These are phyloP conservation scores for Berkeleyomyces basicola DNA, from an alignment of 2,329 filamentous ascomycete genomes.

Conservation along the genomic window DNA sequence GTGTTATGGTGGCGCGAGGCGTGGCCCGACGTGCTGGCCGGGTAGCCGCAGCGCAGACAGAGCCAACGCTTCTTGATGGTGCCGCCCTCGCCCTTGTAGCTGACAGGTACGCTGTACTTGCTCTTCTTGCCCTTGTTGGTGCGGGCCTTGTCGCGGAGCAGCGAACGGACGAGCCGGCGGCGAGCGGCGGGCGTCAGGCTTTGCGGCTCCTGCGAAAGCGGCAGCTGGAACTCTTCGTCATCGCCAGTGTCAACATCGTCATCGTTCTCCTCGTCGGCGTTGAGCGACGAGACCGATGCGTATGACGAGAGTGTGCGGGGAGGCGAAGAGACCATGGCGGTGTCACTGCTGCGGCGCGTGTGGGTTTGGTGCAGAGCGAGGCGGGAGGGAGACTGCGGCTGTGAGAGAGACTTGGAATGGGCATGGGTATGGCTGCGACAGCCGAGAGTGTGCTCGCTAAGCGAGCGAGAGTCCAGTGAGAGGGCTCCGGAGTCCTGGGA, in stretches of 20 bases:
- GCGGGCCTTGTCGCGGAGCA: background rate
- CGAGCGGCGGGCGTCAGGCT: background rate
- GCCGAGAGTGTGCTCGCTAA: background rate
- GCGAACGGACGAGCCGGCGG: background rate
- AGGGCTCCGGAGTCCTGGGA: background rate
- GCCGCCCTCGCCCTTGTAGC: background rate
- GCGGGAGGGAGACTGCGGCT: background rate
- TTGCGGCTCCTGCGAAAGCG: background rate
- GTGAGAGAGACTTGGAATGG: background rate
- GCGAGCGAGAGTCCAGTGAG: background rate
- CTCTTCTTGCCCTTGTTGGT: slow-evolving; percentile 2
- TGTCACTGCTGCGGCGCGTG: background rate
- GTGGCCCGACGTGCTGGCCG: slow-evolving; percentile 3
- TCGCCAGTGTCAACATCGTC: background rate
- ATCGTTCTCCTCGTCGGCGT: background rate
- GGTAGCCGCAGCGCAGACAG: slow-evolving; percentile 1
- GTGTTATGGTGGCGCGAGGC: slow-evolving; percentile 4
- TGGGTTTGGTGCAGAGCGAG: background rate
- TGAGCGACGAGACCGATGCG: background rate
- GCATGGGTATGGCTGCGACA: background rate
- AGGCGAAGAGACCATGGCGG: background rate
- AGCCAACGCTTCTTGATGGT: slow-evolving; percentile 2
- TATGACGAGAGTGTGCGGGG: background rate
- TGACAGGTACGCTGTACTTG: slow-evolving; percentile 1
- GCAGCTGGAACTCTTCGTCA: background rate